A percentile compares a stretch with the other conserved stretches of the same genome.
Conservation (phyloP, 164 flowering plant species). For the Taxillus chinensis region DNA sequence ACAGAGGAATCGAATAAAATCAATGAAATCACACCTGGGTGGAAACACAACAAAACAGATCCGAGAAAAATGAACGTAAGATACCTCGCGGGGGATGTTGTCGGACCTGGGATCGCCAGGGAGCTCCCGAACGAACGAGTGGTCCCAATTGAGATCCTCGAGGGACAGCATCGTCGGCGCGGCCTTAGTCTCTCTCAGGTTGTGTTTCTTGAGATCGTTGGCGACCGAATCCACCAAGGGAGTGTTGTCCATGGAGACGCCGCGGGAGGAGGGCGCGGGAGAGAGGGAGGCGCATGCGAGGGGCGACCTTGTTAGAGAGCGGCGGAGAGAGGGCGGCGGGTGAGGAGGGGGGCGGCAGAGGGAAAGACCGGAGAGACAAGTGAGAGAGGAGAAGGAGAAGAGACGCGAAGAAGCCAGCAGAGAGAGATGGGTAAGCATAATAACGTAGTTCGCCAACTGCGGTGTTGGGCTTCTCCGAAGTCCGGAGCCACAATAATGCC, state of each 20-base stretch:
- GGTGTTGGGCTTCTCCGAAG: neutral
- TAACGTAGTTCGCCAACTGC: neutral
- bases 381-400: constrained; percentile 3
- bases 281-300: neutral
- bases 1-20: neutral
- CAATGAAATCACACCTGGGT: neutral
- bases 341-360: neutral
- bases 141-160: constrained; percentile 89
- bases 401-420: neutral
- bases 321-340: neutral
- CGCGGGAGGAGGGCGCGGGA: neutral
- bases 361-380: constrained; percentile 2
- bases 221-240: constrained; percentile 44
- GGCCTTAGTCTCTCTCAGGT: constrained; percentile 15
- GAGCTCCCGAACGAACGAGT: constrained; percentile 79
- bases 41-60: neutral
- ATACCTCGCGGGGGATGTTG: constrained; percentile 67
- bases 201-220: constrained; percentile 41
- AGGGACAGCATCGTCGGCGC: constrained; percentile 23
- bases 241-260: constrained; percentile 22
- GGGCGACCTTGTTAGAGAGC: neutral
- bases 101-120: constrained; percentile 81
- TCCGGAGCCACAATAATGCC: neutral
- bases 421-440: neutral
- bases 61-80: neutral